Percentiles rank a stretch among this genome's conserved stretches.
phyloP scores from a whole-genome alignment of 2,329 filamentous ascomycete genomes.

The Talaromyces atroroseus region DNA sequence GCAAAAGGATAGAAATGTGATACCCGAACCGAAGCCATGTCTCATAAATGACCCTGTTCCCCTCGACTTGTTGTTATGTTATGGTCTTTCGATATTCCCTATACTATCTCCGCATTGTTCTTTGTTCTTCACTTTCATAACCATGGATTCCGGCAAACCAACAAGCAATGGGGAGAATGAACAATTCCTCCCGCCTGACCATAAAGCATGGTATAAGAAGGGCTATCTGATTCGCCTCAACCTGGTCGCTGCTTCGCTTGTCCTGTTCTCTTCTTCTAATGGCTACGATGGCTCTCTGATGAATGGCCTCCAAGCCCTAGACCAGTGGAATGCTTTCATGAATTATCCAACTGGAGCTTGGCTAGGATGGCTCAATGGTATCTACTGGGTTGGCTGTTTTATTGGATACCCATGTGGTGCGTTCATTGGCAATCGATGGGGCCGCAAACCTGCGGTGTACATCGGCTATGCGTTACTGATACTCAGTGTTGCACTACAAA shows the following conservation, averaged over 20 bases:
- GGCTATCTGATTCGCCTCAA: not conserved
- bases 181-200: not conserved
- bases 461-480: not conserved
- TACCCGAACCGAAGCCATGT: not conserved
- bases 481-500: not conserved
- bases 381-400: constrained; percentile 42
- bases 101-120: not conserved
- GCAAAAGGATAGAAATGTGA: not conserved
- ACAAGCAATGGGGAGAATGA: not conserved
- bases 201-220: not conserved
- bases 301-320: constrained; percentile 40
- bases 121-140: not conserved
- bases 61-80: not conserved
- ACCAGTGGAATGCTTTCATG: constrained; percentile 35
- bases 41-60: not conserved
- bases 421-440: not conserved
- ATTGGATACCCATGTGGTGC: constrained; percentile 32
- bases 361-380: constrained; percentile 43
- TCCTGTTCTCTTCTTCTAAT: constrained; percentile 26
- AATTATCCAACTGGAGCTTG: constrained; percentile 31
- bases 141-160: not conserved
- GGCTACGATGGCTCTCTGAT: constrained; percentile 22
- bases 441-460: not conserved
- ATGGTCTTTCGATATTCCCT: not conserved
- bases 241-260: not conserved